phyloP scores from a whole-genome alignment of 768 basidiomycete species.

The Leccinum incarnatum region DNA sequence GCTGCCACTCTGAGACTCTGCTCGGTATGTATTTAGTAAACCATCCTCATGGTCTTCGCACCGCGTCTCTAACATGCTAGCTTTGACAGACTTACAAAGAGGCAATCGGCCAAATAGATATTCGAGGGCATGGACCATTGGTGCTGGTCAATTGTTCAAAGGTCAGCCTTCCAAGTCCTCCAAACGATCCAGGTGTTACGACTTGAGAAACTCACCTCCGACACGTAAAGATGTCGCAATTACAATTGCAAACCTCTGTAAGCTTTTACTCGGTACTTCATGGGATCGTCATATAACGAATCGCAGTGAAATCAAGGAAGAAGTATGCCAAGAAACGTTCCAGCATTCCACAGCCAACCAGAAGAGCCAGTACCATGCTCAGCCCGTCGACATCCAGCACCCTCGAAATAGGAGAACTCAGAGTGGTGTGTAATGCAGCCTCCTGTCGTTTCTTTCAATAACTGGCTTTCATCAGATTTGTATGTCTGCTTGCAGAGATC shows the following conservation, averaged over 20 bases:
- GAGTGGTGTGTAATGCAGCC: slow-evolving; percentile 14
- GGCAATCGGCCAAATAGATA: slow-evolving; percentile 7
- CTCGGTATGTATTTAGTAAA: slow-evolving; percentile 16
- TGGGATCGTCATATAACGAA: background rate
- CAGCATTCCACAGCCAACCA: background rate
- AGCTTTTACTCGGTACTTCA: background rate
- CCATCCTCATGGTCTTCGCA: background rate
- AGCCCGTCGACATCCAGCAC: slow-evolving; percentile 3
- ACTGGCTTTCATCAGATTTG: background rate
- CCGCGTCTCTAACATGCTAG: background rate
- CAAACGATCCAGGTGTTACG: background rate
- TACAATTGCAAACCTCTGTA: slow-evolving; percentile 3
- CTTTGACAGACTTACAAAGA: slow-evolving; percentile 19
- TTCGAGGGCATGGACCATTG: slow-evolving; percentile 13
- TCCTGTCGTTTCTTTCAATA: background rate
- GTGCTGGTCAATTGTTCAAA: slow-evolving; percentile 16
- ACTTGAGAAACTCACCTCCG: background rate
- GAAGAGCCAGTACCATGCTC: slow-evolving; percentile 6
- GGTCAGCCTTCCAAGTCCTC: background rate
- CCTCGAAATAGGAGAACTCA: slow-evolving; percentile 12
- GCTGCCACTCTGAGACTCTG: slow-evolving; percentile 29
- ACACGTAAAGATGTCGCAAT: slow-evolving; percentile 11
- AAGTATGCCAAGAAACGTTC: background rate
- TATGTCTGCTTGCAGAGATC: slow-evolving; percentile 23
- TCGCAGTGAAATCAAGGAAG: slow-evolving; percentile 13